Evolutionary conservation across 2,329 filamentous ascomycete genomes (phyloP).

Genomic region (Pseudogymnoascus sp.): DNA sequence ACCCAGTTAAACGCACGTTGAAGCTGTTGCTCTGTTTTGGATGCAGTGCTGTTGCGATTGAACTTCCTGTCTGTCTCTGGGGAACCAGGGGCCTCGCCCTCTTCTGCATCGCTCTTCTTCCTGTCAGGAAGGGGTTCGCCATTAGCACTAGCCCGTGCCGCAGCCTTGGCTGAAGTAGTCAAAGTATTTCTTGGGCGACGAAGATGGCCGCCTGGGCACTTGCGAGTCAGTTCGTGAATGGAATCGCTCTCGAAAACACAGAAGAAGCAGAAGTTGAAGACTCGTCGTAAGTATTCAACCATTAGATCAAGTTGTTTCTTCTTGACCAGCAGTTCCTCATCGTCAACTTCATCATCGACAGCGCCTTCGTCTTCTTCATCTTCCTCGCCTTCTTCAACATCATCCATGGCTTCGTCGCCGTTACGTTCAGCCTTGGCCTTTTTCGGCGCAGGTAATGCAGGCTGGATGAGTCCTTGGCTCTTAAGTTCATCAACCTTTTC

Average conservation of each 20-base stretch:
- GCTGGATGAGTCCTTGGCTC: slow-evolving; percentile 66
- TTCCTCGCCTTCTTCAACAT: slow-evolving; percentile 74
- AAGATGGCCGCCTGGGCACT: slow-evolving; percentile 95
- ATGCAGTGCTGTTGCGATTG: slow-evolving; percentile 46
- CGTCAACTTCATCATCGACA: slow-evolving; percentile 71
- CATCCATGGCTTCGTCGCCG: slow-evolving; percentile 54
- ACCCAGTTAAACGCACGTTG: slow-evolving; percentile 98
- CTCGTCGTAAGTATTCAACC: slow-evolving; percentile 91
- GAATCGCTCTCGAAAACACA: slow-evolving; percentile 98
- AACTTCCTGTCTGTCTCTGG: slow-evolving; percentile 66
- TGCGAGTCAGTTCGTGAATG: slow-evolving; percentile 87
- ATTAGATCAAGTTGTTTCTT: slow-evolving; percentile 96
- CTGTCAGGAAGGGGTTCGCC: slow-evolving; percentile 79
- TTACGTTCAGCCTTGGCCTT: slow-evolving; percentile 52
- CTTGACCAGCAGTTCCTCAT: slow-evolving; percentile 79
- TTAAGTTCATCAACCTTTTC: slow-evolving; percentile 76
- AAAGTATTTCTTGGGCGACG: slow-evolving; percentile 81
- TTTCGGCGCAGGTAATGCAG: slow-evolving; percentile 44
- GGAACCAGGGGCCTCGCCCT: slow-evolving; percentile 54
- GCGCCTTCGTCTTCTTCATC: slow-evolving; percentile 57
- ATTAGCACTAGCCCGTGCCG: slow-evolving; percentile 73
- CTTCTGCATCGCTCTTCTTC: slow-evolving; percentile 58
- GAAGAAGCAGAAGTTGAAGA: slow-evolving; percentile 99
- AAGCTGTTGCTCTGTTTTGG: slow-evolving; percentile 82
- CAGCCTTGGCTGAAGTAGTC: slow-evolving; percentile 71